Evolutionary conservation across 306 rosid species (phyloP), one percentile per base, ranked within the genome.

Genomic region (Boehmeria nivea): DNA sequence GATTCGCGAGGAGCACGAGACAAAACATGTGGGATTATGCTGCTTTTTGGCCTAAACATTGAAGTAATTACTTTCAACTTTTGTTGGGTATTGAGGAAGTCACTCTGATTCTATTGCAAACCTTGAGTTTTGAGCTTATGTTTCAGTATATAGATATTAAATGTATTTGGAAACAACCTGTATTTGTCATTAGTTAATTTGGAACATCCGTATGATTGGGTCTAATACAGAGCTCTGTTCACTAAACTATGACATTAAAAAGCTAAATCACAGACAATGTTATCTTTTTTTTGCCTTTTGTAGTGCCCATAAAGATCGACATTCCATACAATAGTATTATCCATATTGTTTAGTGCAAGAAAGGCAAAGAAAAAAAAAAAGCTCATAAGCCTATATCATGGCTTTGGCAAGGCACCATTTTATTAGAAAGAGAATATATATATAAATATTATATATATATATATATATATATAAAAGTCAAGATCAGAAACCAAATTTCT

Each of bases 1-100:
- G 51, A 75, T 40, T 50, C 34, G 73, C 72, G 83, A 66, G 85
- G 60, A 84, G 79, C 93, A 81, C 85, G 59, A 84, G 83, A 76
- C 74, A 75, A 51, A 76, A 72, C 85, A 70, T 81, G 80, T 67
- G 77, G 80, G 83, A 78, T 76, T 73, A 51, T 72, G 81, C 58
- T 61, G 25, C 19, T 25, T 43, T 19, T 66, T 49, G 36, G 38
- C 17, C 26, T 48, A 21, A 69, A 66, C 26, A 53, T 65, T 52
- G 21, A 48, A 71, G 16, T 62, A 36, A 64, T 46, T 31, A 9
- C 34, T 38, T 63, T 45, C 49, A 68, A 25, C 24, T 22, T 34
- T 68, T 61, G 79, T 74, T 61, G 68, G 71, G 68, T 55, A 20
- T 65, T 51, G 28, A 57, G 60, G 60, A 71, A 59, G 60, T 55